phyloP scores from a whole-genome alignment of 2,329 filamentous ascomycete species.

The Calonectria multiphialidica region DNA sequence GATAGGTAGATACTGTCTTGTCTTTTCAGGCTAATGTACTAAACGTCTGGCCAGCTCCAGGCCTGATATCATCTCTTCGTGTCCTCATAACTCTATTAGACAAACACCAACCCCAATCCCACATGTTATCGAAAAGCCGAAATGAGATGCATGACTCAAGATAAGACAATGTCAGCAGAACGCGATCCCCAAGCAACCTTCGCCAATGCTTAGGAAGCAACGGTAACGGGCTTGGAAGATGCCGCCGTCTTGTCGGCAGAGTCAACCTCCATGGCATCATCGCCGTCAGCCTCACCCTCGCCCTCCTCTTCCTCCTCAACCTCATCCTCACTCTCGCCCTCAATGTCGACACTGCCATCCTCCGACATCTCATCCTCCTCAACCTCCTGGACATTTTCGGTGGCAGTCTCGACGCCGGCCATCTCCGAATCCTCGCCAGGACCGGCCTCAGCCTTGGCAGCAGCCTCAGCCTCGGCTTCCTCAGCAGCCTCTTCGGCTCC shows the following conservation, averaged over 20 bases:
- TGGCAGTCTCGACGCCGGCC: conserved; percentile 73
- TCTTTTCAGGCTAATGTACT: conserved; percentile 28
- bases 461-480: conserved; percentile 69
- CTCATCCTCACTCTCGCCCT: conserved; percentile 80
- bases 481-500: conserved; percentile 90
- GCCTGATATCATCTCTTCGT: conserved; percentile 46
- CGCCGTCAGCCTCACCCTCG: conserved; percentile 47
- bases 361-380: conserved; percentile 78
- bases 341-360: conserved; percentile 82
- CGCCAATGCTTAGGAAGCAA: conserved; percentile 45
- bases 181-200: conserved; percentile 3
- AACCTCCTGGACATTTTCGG: conserved; percentile 61
- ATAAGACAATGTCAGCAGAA: conserved; percentile 30
- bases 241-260: conserved; percentile 50
- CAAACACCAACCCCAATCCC: conserved; percentile 34
- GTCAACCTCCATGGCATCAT: conserved; percentile 66
- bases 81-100: conserved; percentile 47
- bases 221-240: conserved; percentile 50
- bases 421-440: conserved; percentile 79
- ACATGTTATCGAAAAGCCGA: conserved; percentile 33
- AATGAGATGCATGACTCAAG: conserved; percentile 27
- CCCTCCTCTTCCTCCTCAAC: conserved; percentile 67
- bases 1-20: conserved; percentile 14
- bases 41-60: conserved; percentile 28
- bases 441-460: conserved; percentile 56